Conservation (phyloP, 768 basidiomycete genomes). For the Boletus eberwhitei region DNA sequence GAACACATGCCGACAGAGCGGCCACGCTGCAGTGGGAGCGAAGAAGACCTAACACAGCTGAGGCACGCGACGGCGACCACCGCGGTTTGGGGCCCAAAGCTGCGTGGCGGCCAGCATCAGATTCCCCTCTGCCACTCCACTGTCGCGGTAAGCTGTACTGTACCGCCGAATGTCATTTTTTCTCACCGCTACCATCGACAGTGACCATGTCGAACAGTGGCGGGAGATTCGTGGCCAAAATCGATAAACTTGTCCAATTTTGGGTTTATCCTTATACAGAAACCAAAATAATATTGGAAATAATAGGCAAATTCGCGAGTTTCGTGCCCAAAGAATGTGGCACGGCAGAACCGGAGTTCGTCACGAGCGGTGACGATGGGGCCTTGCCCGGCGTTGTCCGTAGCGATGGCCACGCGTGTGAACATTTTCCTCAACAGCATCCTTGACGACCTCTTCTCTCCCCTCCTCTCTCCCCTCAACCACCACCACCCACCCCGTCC, state of each 20-base stretch:
- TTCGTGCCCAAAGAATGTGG: slow-evolving; percentile 32
- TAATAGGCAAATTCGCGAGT: slow-evolving; percentile 13
- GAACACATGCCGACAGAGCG: slow-evolving; percentile 6
- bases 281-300: slow-evolving; percentile 3
- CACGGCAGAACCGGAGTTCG: slow-evolving; percentile 37
- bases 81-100: slow-evolving; percentile 16
- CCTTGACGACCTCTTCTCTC: slow-evolving; percentile 38
- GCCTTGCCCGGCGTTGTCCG: slow-evolving; percentile 42
- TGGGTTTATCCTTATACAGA: background rate
- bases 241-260: background rate
- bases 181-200: background rate
- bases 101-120: slow-evolving; percentile 6
- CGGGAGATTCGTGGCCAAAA: slow-evolving; percentile 9
- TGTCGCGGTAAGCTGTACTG: background rate
- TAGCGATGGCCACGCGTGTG: slow-evolving; percentile 41
- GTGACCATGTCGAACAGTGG: background rate
- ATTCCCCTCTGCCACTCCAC: background rate
- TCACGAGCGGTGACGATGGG: slow-evolving; percentile 42
- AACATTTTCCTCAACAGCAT: slow-evolving; percentile 41
- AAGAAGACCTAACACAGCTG: slow-evolving; percentile 7
- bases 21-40: slow-evolving; percentile 15
- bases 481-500: slow-evolving; percentile 30
- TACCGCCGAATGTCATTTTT: background rate
- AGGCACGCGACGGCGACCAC: slow-evolving; percentile 7
- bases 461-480: slow-evolving; percentile 35